Conservation (phyloP, 2,329 filamentous ascomycete species). For the Cercospora zeae-maydis region DNA sequence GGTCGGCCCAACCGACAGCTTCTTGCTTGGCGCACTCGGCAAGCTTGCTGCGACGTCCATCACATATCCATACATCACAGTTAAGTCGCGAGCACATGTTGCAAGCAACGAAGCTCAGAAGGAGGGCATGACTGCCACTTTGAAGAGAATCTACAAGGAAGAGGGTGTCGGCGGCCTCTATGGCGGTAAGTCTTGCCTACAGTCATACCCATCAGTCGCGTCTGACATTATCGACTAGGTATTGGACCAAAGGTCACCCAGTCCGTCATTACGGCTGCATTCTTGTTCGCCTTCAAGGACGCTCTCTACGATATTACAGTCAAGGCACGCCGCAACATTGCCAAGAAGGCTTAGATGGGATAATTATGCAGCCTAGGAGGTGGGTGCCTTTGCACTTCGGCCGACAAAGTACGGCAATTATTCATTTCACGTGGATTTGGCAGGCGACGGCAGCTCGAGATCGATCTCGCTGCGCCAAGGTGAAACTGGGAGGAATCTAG, state of each 20-base stretch:
- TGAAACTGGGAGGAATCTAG: background rate
- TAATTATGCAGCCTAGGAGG: background rate
- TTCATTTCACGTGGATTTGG: background rate
- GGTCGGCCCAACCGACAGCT: constrained; percentile 81
- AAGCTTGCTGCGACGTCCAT: constrained; percentile 92
- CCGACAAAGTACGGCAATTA: background rate
- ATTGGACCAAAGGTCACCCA: constrained; percentile 96
- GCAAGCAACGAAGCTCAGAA: constrained; percentile 71
- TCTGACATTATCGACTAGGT: constrained; percentile 50
- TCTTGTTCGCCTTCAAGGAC: constrained; percentile 98
- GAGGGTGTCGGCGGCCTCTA: constrained; percentile 93
- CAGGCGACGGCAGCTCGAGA: background rate
- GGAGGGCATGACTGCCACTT: constrained; percentile 73
- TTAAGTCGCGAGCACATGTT: constrained; percentile 97
- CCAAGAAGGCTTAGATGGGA: constrained; percentile 19
- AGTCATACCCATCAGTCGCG: background rate
- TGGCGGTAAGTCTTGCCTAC: constrained; percentile 63
- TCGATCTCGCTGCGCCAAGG: background rate
- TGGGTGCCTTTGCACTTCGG: background rate
- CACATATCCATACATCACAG: constrained; percentile 97
- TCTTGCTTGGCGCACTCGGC: constrained; percentile 85
- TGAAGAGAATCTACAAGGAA: constrained; percentile 76
- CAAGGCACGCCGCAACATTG: constrained; percentile 51
- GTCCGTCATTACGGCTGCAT: constrained; percentile 91
- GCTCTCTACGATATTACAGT: constrained; percentile 82